Base-by-base conservation (phyloP, 495 filamentous ascomycete genomes). In the Halenospora varia region DNA sequence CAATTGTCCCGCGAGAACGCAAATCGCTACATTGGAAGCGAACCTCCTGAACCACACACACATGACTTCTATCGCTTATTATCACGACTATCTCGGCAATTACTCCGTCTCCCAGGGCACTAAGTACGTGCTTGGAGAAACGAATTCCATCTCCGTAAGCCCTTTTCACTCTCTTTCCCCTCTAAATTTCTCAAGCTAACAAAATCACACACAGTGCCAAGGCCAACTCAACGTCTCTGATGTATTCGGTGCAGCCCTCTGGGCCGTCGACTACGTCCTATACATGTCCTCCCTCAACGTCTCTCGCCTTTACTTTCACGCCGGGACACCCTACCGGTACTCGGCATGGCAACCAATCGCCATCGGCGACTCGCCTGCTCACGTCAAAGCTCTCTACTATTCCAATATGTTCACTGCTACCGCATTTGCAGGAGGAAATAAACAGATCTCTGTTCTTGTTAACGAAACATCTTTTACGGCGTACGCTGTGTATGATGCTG, bases 61-160 rank as follows among this genome's bases (percentile, higher is more conserved):
- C 56, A 55, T 63, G 56, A 19, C 46, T 10, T 55, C 51, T n/a
- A 52, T 25, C 35, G 49, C 59, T 20, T 59, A 51, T 26, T 64
- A 61, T 41, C 62, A 66, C 48, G 53, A 62, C 18, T 56, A 56
- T 29, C 54, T 67, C 2, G 47, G 23, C 2, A 65, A 62, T 40
- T 13, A 22, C 10, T 60, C 48, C 6, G 53, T 25, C 18, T 23
- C 41, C 10, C 25, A n/a, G 1, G 63, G 59, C 40, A 48, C 63
- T 13, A 15, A 25, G 9, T 66, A 66, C 20, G 63, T 68, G 11
- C 51, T 68, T 13, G 65, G 65, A 25, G 65, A 68, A 48, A 68
- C 65, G 2, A 66, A 66, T 42, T 68, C 65, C 23, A 61, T 68
- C 19, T 68, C 64, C n/a, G 25, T 39, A 39, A 20, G 18, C 48